Base-by-base conservation (phyloP, 23 red algal species). In the Gracilaria domingensis region DNA sequence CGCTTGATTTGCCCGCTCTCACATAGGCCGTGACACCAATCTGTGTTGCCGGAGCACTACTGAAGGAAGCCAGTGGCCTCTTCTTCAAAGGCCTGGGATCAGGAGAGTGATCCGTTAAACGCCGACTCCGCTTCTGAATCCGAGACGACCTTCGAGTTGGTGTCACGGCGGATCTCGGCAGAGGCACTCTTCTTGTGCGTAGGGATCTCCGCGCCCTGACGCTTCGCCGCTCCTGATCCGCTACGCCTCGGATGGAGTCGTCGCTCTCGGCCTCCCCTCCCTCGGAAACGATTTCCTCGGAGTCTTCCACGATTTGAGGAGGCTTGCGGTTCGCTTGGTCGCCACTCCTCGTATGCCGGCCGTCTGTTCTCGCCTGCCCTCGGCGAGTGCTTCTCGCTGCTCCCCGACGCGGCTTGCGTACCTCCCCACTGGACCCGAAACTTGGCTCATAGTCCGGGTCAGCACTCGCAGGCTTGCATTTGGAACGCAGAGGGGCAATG, bases 91-190 rank as follows among this genome's bases (percentile, higher is more conserved):
- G 40, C 72, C 72, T 48, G 23, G 72, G 72, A 4, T 77, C 72
- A 45, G 72, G 42, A 50, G 72, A 77, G 40, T 30, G 24, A 14
- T 77, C 72, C 9, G 9, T 12, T 0, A 77, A 23, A 77, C 39
- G 72, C 40, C 42, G 72, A 33, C 72, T 77, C 45, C 72, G 38
- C 45, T 77, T 77, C 72, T 77, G 72, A n/a, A 77, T 77, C 8
- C 72, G 72, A 1, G 72, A 49, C 23, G 72, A 77, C 72, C 72
- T 45, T 13, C 72, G 72, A 25, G 72, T 50, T 8, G 72, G 72
- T 48, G 72, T 30, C 72, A 77, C 38, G 2, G 39, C 42, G 42
- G 72, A 29, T 20, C 42, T 77, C 14, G 38, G 21, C 38, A n/a
- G 38, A 28, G 30, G 6, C 0, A 23, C 3, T 50, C 25, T 50